Conservation (phyloP, 345 rosid species). For the Brassica nigra region DNA sequence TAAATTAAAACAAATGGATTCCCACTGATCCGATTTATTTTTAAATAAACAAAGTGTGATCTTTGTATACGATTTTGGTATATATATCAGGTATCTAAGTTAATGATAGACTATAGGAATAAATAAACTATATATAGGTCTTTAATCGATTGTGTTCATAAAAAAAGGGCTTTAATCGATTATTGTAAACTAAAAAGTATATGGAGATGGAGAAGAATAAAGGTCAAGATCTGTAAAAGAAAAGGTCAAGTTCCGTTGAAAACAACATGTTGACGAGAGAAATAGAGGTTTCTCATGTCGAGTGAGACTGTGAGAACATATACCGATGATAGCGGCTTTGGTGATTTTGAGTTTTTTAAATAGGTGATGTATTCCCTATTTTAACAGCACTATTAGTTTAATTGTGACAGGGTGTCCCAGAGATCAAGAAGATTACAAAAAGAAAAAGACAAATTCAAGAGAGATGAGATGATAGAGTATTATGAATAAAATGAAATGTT, state of each 20-base stretch:
- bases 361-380: background rate
- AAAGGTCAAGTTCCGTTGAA: conserved; percentile 28
- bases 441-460: conserved; percentile 54
- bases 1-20: background rate
- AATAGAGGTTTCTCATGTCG: background rate
- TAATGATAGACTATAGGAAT: background rate
- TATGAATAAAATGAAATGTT: conserved; percentile 19
- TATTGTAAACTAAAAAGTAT: background rate
- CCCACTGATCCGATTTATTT: background rate
- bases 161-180: background rate
- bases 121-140: background rate
- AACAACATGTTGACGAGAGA: conserved; percentile 44
- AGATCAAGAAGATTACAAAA: background rate
- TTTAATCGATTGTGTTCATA: background rate
- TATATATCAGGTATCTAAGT: background rate
- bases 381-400: background rate
- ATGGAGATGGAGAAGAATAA: background rate
- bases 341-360: background rate
- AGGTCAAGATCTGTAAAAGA: background rate
- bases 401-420: background rate
- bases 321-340: conserved; percentile 62
- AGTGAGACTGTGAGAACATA: conserved; percentile 52
- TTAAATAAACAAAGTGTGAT: background rate
- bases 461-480: conserved; percentile 8
- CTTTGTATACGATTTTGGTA: background rate